These are phyloP conservation scores for Didymellaceae sp. DNA, from an alignment of 2,329 filamentous ascomycete species.

Conservation along the genomic window DNA sequence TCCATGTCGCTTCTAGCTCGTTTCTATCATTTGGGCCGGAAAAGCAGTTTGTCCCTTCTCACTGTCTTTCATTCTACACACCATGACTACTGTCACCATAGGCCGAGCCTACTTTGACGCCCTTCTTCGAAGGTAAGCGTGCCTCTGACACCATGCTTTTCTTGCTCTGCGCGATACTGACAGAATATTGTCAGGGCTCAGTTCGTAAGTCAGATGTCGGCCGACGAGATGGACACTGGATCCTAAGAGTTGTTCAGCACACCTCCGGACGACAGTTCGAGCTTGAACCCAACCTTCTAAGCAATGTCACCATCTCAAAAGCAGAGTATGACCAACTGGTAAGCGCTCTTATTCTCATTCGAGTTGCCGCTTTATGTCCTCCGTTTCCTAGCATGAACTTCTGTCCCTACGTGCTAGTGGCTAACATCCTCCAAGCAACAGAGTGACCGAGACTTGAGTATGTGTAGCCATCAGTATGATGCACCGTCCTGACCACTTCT, in stretches of 20 bases:
- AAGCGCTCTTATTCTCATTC: constrained; percentile 30
- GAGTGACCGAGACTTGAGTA: constrained; percentile 63
- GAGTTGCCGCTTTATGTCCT: not conserved
- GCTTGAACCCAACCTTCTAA: constrained; percentile 43
- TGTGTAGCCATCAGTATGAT: too few relatives aligned
- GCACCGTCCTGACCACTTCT: constrained; percentile 5
- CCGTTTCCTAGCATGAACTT: not conserved
- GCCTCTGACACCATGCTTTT: not conserved
- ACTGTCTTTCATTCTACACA: constrained; percentile 21
- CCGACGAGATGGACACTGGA: too few relatives aligned
- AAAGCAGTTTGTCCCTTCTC: constrained; percentile 15
- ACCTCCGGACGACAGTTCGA: constrained; percentile 48
- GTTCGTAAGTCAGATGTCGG: constrained; percentile 56
- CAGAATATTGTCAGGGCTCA: constrained; percentile 50
- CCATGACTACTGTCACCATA: constrained; percentile 61
- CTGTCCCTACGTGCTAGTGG: not conserved
- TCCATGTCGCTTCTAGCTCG: constrained; percentile 1
- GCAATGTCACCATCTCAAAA: constrained; percentile 63
- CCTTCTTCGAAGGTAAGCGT: constrained; percentile 64
- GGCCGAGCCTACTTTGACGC: constrained; percentile 68
- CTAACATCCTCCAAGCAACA: constrained; percentile 40
- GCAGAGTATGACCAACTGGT: constrained; percentile 68
- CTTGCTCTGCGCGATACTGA: constrained; percentile 25
- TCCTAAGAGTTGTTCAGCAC: constrained; percentile 47
- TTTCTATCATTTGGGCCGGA: constrained; percentile 11